Evolutionary conservation across 2,329 filamentous ascomycete species (phyloP).

Genomic region (Cladobotryum mycophilum): DNA sequence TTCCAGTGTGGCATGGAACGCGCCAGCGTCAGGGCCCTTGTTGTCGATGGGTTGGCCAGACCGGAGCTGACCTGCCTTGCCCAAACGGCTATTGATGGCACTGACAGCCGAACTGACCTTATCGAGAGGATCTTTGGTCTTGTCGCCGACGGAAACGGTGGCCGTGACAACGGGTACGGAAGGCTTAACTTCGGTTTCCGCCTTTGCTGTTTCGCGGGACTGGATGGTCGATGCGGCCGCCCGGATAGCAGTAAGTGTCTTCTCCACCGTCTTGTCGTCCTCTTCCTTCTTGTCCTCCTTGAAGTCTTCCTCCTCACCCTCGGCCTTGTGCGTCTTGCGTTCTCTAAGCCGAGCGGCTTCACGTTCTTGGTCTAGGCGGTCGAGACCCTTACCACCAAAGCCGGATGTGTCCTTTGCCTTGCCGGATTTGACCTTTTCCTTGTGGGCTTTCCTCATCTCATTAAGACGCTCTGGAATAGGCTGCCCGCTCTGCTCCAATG

Average conservation of each 20-base stretch:
- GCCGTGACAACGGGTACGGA: constrained; percentile 38
- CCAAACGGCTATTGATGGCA: constrained; percentile 84
- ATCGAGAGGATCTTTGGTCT: constrained; percentile 66
- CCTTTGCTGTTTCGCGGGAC: constrained; percentile 44
- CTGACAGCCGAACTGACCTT: constrained; percentile 86
- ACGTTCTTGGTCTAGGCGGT: constrained; percentile 84
- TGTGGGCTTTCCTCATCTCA: constrained; percentile 65
- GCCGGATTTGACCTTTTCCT: constrained; percentile 85
- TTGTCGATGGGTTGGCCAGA: constrained; percentile 95
- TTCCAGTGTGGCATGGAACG: constrained; percentile 93
- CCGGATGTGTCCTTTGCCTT: constrained; percentile 86
- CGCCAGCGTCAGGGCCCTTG: constrained; percentile 93
- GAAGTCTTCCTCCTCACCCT: constrained; percentile 74
- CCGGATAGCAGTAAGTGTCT: constrained; percentile 59
- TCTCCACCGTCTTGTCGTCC: constrained; percentile 63
- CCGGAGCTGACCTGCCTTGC: constrained; percentile 81
- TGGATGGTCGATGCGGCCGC: constrained; percentile 54
- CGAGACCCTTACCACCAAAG: constrained; percentile 91
- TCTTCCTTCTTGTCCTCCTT: constrained; percentile 71
- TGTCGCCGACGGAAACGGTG: constrained; percentile 49
- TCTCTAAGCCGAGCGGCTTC: constrained; percentile 81
- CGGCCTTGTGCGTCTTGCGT: constrained; percentile 83
- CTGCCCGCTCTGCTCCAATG: constrained; percentile 85
- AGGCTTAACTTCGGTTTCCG: constrained; percentile 33
- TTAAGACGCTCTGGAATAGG: constrained; percentile 64